These are phyloP conservation scores for Huntiella savannae DNA, from an alignment of 2,329 filamentous ascomycete genomes.

Conservation along the genomic window DNA sequence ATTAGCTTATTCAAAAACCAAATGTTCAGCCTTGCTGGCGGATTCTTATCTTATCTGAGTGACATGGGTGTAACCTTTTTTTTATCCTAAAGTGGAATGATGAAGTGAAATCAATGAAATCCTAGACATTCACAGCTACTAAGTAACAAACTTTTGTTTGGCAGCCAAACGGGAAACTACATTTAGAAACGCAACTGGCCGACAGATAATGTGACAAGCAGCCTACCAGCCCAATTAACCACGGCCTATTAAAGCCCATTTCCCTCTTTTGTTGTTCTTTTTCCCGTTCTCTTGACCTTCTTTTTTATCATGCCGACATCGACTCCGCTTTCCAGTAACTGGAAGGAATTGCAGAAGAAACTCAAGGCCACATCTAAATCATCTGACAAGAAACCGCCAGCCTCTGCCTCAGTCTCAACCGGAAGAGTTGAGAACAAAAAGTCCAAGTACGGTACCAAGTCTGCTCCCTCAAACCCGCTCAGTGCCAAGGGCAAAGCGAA, in stretches of 20 bases:
- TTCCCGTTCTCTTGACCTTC: too few relatives aligned
- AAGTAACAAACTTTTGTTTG: too few relatives aligned
- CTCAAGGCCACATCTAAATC: slow-evolving; percentile 25
- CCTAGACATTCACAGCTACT: too few relatives aligned
- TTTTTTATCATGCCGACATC: not conserved
- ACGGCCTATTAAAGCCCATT: too few relatives aligned
- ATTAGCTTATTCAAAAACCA: not conserved
- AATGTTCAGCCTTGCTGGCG: slow-evolving; percentile 1
- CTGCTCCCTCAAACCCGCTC: not conserved
- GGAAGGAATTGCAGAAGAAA: slow-evolving; percentile 57
- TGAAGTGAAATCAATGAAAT: too few relatives aligned
- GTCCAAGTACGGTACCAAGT: too few relatives aligned
- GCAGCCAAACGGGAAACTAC: not conserved
- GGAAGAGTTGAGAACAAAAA: not conserved
- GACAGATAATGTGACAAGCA: not conserved
- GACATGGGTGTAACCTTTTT: slow-evolving; percentile 1
- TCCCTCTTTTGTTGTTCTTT: too few relatives aligned
- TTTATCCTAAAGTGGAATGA: too few relatives aligned
- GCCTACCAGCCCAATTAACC: not conserved
- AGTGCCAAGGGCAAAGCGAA: slow-evolving; percentile 15
- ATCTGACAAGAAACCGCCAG: slow-evolving; percentile 10
- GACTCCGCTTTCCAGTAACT: slow-evolving; percentile 44
- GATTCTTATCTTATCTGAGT: slow-evolving; percentile 1
- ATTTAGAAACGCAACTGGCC: not conserved
- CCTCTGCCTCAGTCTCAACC: slow-evolving; percentile 4